Base-by-base conservation (phyloP, 108 stramenopile species). In the Discostella stelligeroides region DNA sequence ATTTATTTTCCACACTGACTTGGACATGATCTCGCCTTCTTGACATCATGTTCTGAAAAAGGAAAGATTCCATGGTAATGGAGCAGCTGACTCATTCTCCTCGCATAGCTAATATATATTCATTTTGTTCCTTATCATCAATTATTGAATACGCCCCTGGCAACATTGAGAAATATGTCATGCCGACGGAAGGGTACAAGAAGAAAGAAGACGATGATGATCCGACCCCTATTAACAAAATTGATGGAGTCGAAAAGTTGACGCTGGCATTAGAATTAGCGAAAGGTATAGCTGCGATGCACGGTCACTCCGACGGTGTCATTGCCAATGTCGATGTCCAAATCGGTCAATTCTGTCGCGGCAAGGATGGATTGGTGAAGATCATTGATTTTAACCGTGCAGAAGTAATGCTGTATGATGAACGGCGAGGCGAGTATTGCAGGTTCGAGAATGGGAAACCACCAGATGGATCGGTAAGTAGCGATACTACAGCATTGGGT, bases 381-480 rank as follows among this genome's bases (percentile, higher is more conserved):
- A 47, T 93, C 7, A 80, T 88, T 23, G 92, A 93, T 63, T 93
- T 93, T 63, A 93, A 93, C 42, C 68, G 89, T 38, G 92, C 92
- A 6, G 85, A 88, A 51, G 68, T 84, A n/a, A 65, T 88, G 72
- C 68, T 86, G n/a, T 89, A 45, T 42, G 84, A 90, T 54, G 73
- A 66, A 9, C 49, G 63, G 2, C 51, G 73, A 8, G n/a, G 64
- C 9, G 61, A 75, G 49, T 88, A 87, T 69, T 92, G 92, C 45
- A 64, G 25, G 2, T 64, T 64, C 18, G 47, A 48, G 18, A 64
- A 64, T n/a, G 63, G 63, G 17, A 0, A 2, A 27, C 63, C 63
- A 25, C 63, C 63, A 50, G 63, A 64, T 37, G 63, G 63, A 18
- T 64, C 63, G 48, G 63, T 64, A 64, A 64, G 61, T 46, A n/a